Evolutionary conservation across 805 yeast genomes (phyloP), one percentile per base, ranked within the genome.

Genomic region (Candida krabiensis): DNA sequence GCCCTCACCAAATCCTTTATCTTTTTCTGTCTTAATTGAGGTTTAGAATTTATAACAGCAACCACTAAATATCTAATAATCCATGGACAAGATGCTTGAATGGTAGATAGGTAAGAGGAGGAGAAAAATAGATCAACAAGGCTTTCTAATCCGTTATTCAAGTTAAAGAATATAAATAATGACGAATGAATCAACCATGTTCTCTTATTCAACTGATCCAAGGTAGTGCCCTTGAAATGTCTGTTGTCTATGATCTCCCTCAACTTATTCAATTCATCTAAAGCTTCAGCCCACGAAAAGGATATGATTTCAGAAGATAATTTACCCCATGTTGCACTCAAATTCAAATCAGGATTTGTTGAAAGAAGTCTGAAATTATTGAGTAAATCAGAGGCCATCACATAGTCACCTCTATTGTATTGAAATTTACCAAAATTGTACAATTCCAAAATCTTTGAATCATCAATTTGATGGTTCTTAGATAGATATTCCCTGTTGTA

Each of bases 31-130:
- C 71, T 47, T 41, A 56, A 36, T 49, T 51, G 51, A 47, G 61
- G 57, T 37, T 61, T 60, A 24, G 58, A 55, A 49, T 58, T 46
- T 46, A 70, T 60, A 36, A 79, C 80, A n/a, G 83, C 82, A 19
- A 76, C 83, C 18, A 78, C 73, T 38, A 82, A 58, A 55, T 82
- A 82, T 53, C 87, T 72, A 47, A 80, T 58, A 34, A 82, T 65
- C 88, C 88, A 82, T 15, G 87, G 88, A 54, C 81, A 73, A 7
- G 83, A 69, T 22, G 85, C 83, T 62, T 82, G 86, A 55, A 81
- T 80, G 2, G 86, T 74, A 41, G 80, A 75, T 43, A 81, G 60
- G 58, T 79, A 79, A 6, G 82, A 75, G 4, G 82, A 72, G 13
- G 77, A 66, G 55, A 79, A 71, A 58, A 78, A 77, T 36, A 78